A percentile compares a stretch with the other conserved stretches of the same genome.
These are phyloP conservation scores for Spizellomyces punctatus DNA, from an alignment of 192 early-diverging fungal genomes.

Conservation along the genomic window DNA sequence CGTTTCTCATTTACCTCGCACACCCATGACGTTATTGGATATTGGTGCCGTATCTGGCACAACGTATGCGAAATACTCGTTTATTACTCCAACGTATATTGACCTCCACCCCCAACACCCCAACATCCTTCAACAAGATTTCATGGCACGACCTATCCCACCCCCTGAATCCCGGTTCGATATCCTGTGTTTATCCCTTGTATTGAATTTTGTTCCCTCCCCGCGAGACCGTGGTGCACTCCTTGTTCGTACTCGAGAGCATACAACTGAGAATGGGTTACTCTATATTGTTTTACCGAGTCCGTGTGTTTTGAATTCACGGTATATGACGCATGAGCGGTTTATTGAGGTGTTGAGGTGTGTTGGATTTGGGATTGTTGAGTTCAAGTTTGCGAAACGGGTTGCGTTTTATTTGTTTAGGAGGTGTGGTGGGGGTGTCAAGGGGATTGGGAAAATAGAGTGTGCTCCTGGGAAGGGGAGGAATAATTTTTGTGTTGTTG, in stretches of 20 bases:
- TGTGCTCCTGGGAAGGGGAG: conserved; percentile 61
- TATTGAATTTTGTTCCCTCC: conserved; percentile 90
- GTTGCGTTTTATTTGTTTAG: conserved; percentile 79
- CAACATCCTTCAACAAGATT: conserved; percentile 76
- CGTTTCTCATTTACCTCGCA: conserved; percentile 54
- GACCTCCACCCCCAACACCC: conserved; percentile 86
- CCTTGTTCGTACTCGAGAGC: conserved; percentile 51
- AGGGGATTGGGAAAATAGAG: conserved; percentile 52
- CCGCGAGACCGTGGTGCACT: conserved; percentile 59
- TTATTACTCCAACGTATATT: conserved; percentile 62
- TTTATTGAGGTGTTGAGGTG: conserved; percentile 63
- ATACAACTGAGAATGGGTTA: conserved; percentile 56
- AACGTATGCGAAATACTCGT: conserved; percentile 67
- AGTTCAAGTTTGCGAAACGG: conserved; percentile 69
- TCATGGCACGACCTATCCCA: conserved; percentile 69
- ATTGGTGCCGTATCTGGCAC: conserved; percentile 79
- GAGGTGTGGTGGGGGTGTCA: conserved; percentile 14
- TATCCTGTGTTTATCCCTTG: conserved; percentile 77
- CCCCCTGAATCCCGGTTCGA: conserved; percentile 56
- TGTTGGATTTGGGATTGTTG: conserved; percentile 65
- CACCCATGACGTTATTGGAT: conserved; percentile 63
- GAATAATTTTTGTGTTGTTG: conserved; percentile 78
- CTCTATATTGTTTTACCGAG: conserved; percentile 81
- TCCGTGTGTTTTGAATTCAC: conserved; percentile 81
- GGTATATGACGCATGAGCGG: conserved; percentile 80